phyloP scores from a whole-genome alignment of 208 protist species.

The Leishmania aethiopica region DNA sequence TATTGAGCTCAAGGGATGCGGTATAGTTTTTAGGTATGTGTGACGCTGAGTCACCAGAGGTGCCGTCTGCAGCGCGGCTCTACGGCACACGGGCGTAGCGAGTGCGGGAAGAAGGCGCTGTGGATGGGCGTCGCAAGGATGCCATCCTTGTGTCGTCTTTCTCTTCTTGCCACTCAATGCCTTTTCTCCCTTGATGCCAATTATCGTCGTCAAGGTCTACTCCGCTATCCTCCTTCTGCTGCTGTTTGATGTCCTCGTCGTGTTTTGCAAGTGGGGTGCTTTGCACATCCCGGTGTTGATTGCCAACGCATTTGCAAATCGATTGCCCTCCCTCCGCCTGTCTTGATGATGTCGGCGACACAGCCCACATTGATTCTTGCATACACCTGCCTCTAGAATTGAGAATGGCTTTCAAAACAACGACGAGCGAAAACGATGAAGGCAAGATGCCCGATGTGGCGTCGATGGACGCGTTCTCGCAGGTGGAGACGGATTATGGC shows the following conservation, averaged over 20 bases:
- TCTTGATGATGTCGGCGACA: neutral
- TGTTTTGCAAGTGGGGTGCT: neutral
- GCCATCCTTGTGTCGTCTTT: neutral
- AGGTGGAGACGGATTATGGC: slow-evolving; percentile 65
- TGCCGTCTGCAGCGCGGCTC: neutral
- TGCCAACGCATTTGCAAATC: neutral
- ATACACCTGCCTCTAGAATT: neutral
- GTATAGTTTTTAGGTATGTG: neutral
- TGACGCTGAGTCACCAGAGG: neutral
- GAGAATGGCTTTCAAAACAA: slow-evolving; percentile 31
- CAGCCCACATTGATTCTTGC: neutral
- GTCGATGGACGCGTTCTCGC: slow-evolving; percentile 44
- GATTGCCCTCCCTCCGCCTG: too few species aligned
- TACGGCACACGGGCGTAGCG: neutral
- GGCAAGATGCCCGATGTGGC: slow-evolving; percentile 48
- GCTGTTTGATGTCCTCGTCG: neutral
- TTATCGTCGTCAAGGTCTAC: neutral
- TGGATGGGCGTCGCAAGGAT: neutral
- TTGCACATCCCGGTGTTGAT: neutral
- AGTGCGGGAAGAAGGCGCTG: neutral
- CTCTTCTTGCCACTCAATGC: neutral
- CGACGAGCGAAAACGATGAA: slow-evolving; percentile 45
- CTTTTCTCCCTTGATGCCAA: neutral
- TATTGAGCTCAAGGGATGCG: neutral
- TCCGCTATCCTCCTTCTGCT: neutral